A percentile compares a stretch with the other conserved stretches of the same genome.
These are phyloP conservation scores for Mycena sp. DNA, from an alignment of 1,284 basidiomycete genomes.

Conservation along the genomic window DNA sequence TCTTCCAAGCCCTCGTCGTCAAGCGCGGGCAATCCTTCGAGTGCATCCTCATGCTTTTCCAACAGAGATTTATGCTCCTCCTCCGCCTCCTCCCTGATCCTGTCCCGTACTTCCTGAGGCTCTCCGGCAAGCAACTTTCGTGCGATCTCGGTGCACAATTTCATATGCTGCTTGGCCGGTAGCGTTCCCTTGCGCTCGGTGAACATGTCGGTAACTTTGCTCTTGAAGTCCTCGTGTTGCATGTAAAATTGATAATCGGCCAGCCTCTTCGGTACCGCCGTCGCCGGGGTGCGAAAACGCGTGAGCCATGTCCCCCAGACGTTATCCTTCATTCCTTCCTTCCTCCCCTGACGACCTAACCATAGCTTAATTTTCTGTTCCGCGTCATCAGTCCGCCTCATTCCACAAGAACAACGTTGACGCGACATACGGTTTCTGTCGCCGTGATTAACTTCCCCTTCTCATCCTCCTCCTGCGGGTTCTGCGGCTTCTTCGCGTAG, in stretches of 20 bases:
- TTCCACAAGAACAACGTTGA: no score
- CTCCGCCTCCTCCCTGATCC: neutral
- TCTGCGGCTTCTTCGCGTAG: no score
- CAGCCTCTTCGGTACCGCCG: neutral
- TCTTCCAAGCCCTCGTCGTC: neutral
- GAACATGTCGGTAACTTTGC: neutral
- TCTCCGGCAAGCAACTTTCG: neutral
- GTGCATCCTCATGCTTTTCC: neutral
- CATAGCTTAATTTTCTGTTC: constrained; percentile 8
- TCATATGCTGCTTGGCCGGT: neutral
- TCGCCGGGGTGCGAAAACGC: neutral
- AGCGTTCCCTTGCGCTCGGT: no score
- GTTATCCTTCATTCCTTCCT: neutral
- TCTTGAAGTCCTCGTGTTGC: neutral
- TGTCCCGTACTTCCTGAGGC: neutral
- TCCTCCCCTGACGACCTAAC: neutral
- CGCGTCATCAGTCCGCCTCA: no score
- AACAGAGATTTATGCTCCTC: neutral
- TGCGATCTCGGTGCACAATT: neutral
- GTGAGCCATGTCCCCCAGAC: neutral
- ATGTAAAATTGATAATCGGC: constrained; percentile 14
- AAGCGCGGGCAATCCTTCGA: neutral
- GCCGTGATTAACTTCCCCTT: no score
- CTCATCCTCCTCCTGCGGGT: no score
- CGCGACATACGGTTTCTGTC: no score